Evolutionary conservation across 331 rosid species (phyloP), one percentile per base, ranked within the genome.

Genomic region (Prunus yedoensis): DNA sequence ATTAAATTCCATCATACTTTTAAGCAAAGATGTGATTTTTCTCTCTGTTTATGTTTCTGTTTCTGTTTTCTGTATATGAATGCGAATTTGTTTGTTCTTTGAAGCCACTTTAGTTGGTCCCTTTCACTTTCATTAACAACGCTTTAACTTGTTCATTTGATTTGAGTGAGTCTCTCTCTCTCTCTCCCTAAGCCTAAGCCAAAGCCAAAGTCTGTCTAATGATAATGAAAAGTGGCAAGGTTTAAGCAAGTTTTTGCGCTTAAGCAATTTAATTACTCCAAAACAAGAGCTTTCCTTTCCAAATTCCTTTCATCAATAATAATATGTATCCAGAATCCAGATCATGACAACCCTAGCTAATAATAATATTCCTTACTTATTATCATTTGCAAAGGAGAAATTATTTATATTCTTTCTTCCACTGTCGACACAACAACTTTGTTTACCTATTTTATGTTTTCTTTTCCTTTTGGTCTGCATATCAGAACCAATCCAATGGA

Each of bases 171-270:
- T 35, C 9, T 35, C 43, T 35, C 43, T 35, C 43, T 35, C 43
- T 6, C 43, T 6, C 41, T 8, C 21, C 21, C 8, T 35, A 5
- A 35, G 41, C 41, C 41, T 35, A 35, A 35, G 8, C 41, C 41
- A 1, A 5, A 35, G 8, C 41, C 41, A 1, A 5, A 35, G 8
- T 35, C 43, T 35, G 43, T 6, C 43, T 35, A 35, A 35, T 11
- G 15, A 49, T 15, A 49, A 13, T 71, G 73, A 38, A 6, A 20
- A 75, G 43, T 45, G 67, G 63, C 80, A 13, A 16, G 79, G 59
- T 74, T 84, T 72, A 58, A 78, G 73, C 85, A 87, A 75, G 30
- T 61, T 87, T 93, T 93, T 67, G 85, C 96, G 97, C 96, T 90
- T 62, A 90, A 93, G 93, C 96, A 90, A 93, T 70, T 67, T 51